Evolutionary conservation across 2,329 filamentous ascomycete species (phyloP).

Genomic region (Ceratocystis ficicola): DNA sequence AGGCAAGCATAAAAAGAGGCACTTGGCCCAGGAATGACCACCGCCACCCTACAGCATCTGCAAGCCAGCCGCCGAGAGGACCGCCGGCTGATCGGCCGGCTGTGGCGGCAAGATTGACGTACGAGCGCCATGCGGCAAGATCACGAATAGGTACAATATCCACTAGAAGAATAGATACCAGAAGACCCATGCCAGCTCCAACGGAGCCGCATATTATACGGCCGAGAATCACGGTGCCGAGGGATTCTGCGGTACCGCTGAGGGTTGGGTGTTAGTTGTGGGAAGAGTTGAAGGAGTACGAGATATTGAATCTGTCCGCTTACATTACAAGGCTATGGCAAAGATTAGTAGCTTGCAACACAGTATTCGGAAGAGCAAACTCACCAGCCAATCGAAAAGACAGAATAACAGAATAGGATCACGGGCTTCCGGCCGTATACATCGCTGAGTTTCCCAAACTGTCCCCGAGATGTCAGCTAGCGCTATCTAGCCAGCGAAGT

Average conservation of each 20-base stretch:
- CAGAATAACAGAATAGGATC: conserved; percentile 26
- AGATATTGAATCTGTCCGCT: not conserved
- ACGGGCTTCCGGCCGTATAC: conserved; percentile 27
- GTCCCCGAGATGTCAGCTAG: not conserved
- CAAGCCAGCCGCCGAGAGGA: conserved; percentile 48
- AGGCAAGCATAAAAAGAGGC: conserved; percentile 44
- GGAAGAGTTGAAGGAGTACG: not conserved
- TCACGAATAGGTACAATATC: conserved; percentile 42
- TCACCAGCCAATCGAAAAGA: conserved; percentile 27
- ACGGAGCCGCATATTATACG: conserved; percentile 42
- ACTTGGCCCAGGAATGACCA: conserved; percentile 55
- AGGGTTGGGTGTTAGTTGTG: conserved; percentile 4
- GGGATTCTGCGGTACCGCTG: conserved; percentile 28
- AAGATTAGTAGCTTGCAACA: not conserved
- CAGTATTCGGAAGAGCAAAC: not conserved
- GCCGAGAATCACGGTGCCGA: conserved; percentile 40
- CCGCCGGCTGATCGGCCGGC: conserved; percentile 41
- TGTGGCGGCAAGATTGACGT: conserved; percentile 41
- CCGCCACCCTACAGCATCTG: conserved; percentile 54
- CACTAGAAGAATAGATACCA: conserved; percentile 42
- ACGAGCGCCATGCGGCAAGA: conserved; percentile 42
- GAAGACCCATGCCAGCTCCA: conserved; percentile 38
- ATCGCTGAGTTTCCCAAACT: conserved; percentile 28
- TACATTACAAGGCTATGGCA: conserved; percentile 15
- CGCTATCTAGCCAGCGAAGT: not conserved